Evolutionary conservation across 768 basidiomycete species (phyloP).

Genomic region (Mycena haematopus): DNA sequence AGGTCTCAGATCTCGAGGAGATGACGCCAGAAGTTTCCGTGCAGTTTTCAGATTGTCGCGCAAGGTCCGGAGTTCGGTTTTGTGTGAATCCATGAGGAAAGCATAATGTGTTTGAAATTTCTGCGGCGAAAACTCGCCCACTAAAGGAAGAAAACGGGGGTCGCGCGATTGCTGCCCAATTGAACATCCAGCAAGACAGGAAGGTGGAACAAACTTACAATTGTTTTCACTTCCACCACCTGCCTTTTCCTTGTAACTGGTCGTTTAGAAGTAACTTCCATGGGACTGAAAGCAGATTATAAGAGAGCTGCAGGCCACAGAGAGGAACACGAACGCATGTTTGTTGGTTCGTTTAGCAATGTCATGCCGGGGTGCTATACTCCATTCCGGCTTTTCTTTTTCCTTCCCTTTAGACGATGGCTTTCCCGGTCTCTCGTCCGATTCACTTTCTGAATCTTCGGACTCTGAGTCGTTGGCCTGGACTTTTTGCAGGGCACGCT

Average conservation of each 20-base stretch:
- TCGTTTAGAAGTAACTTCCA: slow-evolving; percentile 82
- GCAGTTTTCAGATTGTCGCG: slow-evolving; percentile 73
- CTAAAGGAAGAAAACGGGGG: slow-evolving; percentile 80
- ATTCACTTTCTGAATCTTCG: slow-evolving; percentile 37
- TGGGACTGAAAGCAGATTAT: slow-evolving; percentile 58
- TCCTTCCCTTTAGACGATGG: slow-evolving; percentile 40
- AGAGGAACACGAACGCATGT: slow-evolving; percentile 73
- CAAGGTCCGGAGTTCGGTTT: slow-evolving; percentile 67
- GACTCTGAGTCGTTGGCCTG: slow-evolving; percentile 47
- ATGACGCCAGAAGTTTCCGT: slow-evolving; percentile 63
- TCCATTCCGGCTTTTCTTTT: slow-evolving; percentile 50
- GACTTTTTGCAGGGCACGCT: slow-evolving; percentile 54
- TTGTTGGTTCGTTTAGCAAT: slow-evolving; percentile 74
- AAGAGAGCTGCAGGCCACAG: slow-evolving; percentile 8
- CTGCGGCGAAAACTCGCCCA: slow-evolving; percentile 69
- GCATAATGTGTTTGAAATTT: slow-evolving; percentile 75
- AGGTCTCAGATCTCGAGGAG: slow-evolving; percentile 62
- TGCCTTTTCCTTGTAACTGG: slow-evolving; percentile 77
- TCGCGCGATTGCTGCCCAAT: slow-evolving; percentile 73
- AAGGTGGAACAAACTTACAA: slow-evolving; percentile 49
- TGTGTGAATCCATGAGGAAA: slow-evolving; percentile 74
- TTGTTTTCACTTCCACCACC: slow-evolving; percentile 70
- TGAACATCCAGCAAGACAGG: slow-evolving; percentile 4
- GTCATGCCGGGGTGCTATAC: slow-evolving; percentile 48
- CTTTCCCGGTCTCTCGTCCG: slow-evolving; percentile 21